These are phyloP conservation scores for Chytriomyces confervae DNA, from an alignment of 192 early-diverging fungal species.

Conservation along the genomic window DNA sequence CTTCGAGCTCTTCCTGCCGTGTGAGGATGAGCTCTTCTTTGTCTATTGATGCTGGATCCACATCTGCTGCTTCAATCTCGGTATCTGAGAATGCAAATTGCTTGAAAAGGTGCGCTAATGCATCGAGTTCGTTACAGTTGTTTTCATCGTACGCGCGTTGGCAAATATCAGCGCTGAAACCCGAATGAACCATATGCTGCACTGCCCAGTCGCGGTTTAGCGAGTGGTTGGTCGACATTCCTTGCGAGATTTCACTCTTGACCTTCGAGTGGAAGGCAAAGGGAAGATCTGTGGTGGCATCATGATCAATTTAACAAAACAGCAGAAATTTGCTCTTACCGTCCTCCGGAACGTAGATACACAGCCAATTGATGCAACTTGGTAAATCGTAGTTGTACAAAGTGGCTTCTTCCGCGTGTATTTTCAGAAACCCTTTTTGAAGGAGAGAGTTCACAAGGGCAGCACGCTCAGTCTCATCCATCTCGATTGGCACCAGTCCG, in stretches of 20 bases:
- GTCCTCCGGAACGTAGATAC: conserved; percentile 90
- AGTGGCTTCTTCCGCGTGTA: conserved; percentile 79
- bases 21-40: conserved; percentile 55
- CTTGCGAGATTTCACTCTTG: conserved; percentile 1
- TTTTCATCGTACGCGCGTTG: conserved; percentile 52
- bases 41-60: conserved; percentile 47
- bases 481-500: not conserved
- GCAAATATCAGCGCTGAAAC: conserved; percentile 61
- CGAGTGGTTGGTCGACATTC: conserved; percentile 14
- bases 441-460: conserved; percentile 43
- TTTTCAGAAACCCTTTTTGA: conserved; percentile 70
- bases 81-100: conserved; percentile 45
- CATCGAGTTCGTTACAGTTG: conserved; percentile 55
- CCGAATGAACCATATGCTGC: conserved; percentile 62
- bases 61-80: conserved; percentile 40
- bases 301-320: not conserved
- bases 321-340: conserved; percentile 46
- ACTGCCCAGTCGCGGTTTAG: conserved; percentile 68
- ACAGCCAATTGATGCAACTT: conserved; percentile 82
- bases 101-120: conserved; percentile 59
- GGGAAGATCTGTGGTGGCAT: conserved; percentile 18
- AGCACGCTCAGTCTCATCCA: conserved; percentile 24
- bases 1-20: conserved; percentile 67
- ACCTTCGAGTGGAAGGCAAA: conserved; percentile 11
- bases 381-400: conserved; percentile 54